A percentile compares a stretch with the other conserved stretches of the same genome.
These are phyloP conservation scores for Suillus discolor DNA, from an alignment of 768 basidiomycete genomes.

Conservation along the genomic window DNA sequence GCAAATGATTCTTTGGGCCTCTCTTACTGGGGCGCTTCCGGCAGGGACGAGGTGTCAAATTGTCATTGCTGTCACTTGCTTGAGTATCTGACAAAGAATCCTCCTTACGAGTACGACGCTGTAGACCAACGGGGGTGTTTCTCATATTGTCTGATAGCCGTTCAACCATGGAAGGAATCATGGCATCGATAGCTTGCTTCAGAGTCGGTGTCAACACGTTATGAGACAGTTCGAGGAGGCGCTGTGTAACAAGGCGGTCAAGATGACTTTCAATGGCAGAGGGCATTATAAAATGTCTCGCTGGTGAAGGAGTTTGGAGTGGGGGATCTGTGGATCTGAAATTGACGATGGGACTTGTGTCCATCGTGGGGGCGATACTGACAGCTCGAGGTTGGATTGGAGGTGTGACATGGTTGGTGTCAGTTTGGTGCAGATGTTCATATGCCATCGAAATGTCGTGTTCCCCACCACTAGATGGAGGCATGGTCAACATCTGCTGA, in stretches of 20 bases:
- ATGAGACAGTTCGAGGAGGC: neutral
- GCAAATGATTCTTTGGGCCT: slow-evolving; percentile 7
- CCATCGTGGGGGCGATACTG: no score
- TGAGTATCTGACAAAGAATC: neutral
- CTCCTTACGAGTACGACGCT: neutral
- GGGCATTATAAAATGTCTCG: neutral
- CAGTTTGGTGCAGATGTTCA: no score
- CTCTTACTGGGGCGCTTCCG: neutral
- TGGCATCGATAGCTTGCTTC: neutral
- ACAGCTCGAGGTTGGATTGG: no score
- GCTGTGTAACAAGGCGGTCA: neutral
- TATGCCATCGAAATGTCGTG: no score
- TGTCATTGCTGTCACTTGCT: neutral
- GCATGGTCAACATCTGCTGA: no score
- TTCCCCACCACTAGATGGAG: no score
- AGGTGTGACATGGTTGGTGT: no score
- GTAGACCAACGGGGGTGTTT: neutral
- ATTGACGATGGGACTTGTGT: neutral
- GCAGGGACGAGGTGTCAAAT: neutral
- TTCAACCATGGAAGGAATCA: neutral
- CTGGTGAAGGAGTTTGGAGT: neutral
- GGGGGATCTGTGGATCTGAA: neutral
- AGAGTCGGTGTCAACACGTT: neutral
- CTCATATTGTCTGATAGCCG: neutral
- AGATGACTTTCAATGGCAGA: neutral